These are phyloP conservation scores for Aurantiochytrium sp. DNA, from an alignment of 108 stramenopile genomes.

Conservation along the genomic window DNA sequence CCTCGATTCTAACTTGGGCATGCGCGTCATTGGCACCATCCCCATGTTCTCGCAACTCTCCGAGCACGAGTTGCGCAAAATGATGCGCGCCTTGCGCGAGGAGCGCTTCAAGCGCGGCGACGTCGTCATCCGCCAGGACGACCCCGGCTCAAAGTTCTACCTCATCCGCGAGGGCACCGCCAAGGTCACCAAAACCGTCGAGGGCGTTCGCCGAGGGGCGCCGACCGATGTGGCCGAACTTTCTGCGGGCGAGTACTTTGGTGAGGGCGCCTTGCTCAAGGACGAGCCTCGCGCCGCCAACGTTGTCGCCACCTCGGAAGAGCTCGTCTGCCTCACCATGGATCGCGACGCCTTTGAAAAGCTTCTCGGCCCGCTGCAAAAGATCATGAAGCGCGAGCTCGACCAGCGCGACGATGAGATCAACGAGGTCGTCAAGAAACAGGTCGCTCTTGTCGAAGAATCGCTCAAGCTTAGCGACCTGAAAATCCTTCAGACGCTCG, in stretches of 20 bases:
- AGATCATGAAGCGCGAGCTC: slow-evolving; percentile 36
- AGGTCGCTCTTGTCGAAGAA: neutral
- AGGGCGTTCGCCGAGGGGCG: neutral
- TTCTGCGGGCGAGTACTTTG: slow-evolving; percentile 38
- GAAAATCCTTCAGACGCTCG: slow-evolving; percentile 26
- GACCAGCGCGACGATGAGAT: neutral
- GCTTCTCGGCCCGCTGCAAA: slow-evolving; percentile 47
- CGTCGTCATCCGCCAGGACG: slow-evolving; percentile 66
- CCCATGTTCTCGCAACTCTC: slow-evolving; percentile 24
- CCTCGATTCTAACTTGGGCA: slow-evolving; percentile 31
- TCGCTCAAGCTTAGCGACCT: slow-evolving; percentile 1
- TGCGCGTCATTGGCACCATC: slow-evolving; percentile 16
- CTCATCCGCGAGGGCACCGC: slow-evolving; percentile 69
- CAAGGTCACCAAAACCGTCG: neutral
- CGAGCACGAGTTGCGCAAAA: neutral
- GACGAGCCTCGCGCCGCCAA: slow-evolving; percentile 50
- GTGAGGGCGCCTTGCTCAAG: slow-evolving; percentile 56
- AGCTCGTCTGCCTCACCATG: slow-evolving; percentile 33
- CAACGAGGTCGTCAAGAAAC: neutral
- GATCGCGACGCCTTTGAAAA: slow-evolving; percentile 33
- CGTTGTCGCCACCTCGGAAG: slow-evolving; percentile 48
- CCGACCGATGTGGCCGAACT: slow-evolving; percentile 17
- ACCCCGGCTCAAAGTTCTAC: slow-evolving; percentile 87
- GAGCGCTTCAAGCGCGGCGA: slow-evolving; percentile 39
- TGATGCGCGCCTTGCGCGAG: slow-evolving; percentile 9